Evolutionary conservation across 257 asterid species (phyloP).

Genomic region (Lavandula angustifolia): DNA sequence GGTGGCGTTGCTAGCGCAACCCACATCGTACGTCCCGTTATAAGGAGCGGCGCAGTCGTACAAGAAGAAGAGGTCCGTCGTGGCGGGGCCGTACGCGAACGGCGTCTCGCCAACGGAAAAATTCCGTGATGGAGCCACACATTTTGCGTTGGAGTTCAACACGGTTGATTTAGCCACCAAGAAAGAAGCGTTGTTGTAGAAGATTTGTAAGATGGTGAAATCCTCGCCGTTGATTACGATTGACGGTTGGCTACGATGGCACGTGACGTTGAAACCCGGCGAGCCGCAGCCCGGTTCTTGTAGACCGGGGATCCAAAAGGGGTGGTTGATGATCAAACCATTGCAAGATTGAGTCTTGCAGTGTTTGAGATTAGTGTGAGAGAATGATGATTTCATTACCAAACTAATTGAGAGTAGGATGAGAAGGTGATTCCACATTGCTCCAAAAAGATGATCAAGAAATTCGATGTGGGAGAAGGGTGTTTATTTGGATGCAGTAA

Average conservation of each 20-base stretch:
- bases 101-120: slow-evolving; percentile 43
- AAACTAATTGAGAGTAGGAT: slow-evolving; percentile 31
- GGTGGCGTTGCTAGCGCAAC: slow-evolving; percentile 43
- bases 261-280: slow-evolving; percentile 41
- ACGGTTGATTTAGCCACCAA: slow-evolving; percentile 34
- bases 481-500: background rate
- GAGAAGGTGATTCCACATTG: slow-evolving; percentile 14
- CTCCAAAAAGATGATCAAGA: too few relatives aligned
- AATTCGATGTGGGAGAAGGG: too few relatives aligned
- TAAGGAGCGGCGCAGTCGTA: slow-evolving; percentile 51
- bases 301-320: slow-evolving; percentile 56
- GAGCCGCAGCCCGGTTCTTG: slow-evolving; percentile 51
- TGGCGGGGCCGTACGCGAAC: slow-evolving; percentile 50
- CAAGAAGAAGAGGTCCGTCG: slow-evolving; percentile 51
- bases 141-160: slow-evolving; percentile 24
- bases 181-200: slow-evolving; percentile 39
- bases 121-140: slow-evolving; percentile 43
- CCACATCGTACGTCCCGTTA: slow-evolving; percentile 39
- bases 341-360: slow-evolving; percentile 48
- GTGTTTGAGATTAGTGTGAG: slow-evolving; percentile 23
- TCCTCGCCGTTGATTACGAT: slow-evolving; percentile 43
- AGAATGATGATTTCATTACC: slow-evolving; percentile 14
- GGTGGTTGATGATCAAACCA: slow-evolving; percentile 41
- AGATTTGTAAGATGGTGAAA: slow-evolving; percentile 44
- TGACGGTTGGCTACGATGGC: slow-evolving; percentile 39